Conservation (phyloP, 805 yeast genomes). For the Kluyveromyces nonfermentans region DNA sequence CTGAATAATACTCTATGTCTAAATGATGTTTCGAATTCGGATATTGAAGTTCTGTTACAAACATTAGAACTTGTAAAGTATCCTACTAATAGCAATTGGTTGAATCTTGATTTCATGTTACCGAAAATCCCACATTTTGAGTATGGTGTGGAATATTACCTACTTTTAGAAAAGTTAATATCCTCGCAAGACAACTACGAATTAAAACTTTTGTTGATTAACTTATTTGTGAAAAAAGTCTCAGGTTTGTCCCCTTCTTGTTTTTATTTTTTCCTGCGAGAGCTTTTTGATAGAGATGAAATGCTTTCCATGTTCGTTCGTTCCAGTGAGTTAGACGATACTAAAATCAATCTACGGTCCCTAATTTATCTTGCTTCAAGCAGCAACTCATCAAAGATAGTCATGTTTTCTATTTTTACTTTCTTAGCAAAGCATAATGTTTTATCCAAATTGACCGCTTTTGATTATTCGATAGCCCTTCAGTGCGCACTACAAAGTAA, state of each 20-base stretch:
- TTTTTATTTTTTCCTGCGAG: background rate
- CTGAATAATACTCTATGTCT: background rate
- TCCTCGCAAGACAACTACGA: background rate
- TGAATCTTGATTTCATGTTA: conserved; percentile 3
- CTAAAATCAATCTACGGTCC: background rate
- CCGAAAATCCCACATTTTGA: background rate
- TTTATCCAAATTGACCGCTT: background rate
- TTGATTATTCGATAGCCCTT: conserved; percentile 3
- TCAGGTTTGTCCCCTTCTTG: background rate
- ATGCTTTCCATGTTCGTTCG: background rate
- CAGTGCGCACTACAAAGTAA: background rate
- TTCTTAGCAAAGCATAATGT: background rate
- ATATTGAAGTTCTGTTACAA: background rate
- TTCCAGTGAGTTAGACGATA: too few species aligned
- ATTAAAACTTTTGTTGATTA: background rate
- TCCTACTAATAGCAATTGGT: background rate
- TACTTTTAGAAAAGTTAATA: background rate
- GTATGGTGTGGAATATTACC: background rate
- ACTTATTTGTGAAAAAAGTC: background rate
- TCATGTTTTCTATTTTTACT: background rate
- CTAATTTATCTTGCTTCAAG: background rate
- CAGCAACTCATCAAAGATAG: background rate
- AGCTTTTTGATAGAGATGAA: background rate
- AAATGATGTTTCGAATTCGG: conserved; percentile 1
- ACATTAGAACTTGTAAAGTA: conserved; percentile 2